A percentile compares a stretch with the other conserved stretches of the same genome.
Conservation (phyloP, 768 basidiomycete genomes). For the Boletus reticulatus region DNA sequence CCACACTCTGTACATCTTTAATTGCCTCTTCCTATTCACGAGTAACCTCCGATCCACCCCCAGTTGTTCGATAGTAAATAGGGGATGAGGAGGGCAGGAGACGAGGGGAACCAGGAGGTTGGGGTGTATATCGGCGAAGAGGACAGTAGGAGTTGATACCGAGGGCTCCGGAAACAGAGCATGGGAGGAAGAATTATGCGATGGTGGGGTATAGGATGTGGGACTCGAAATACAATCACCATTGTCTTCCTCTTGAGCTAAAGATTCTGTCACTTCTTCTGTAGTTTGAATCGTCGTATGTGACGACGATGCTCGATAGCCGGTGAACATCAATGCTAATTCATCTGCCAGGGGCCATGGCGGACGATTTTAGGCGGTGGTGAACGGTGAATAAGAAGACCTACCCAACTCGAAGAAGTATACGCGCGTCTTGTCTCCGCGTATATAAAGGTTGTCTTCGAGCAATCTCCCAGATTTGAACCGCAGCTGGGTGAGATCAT, state of each 20-base stretch:
- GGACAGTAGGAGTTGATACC: neutral
- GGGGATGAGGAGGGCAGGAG: conserved; percentile 44
- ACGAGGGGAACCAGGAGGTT: conserved; percentile 31
- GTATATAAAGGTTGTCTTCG: conserved; percentile 92
- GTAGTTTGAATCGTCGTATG: conserved; percentile 30
- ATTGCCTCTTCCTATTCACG: conserved; percentile 89
- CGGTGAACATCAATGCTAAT: conserved; percentile 77
- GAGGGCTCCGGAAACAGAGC: neutral
- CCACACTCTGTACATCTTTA: conserved; percentile 98
- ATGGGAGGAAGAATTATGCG: conserved; percentile 1
- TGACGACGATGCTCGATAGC: conserved; percentile 41
- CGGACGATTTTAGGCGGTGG: neutral
- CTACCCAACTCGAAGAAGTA: conserved; percentile 93
- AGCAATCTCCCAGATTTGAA: conserved; percentile 88
- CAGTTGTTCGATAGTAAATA: conserved; percentile 81
- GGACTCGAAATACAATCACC: conserved; percentile 1
- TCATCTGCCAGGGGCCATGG: conserved; percentile 50
- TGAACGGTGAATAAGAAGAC: neutral
- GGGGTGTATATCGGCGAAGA: conserved; percentile 32
- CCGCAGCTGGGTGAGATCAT: conserved; percentile 92
- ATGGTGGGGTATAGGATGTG: conserved; percentile 5
- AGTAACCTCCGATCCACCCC: conserved; percentile 88
- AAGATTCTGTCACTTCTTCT: conserved; percentile 36
- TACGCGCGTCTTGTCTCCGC: conserved; percentile 95
- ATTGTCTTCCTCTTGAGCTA: conserved; percentile 18